Evolutionary conservation across 2,329 filamentous ascomycete species (phyloP).

Genomic region (Apiospora arundinis): DNA sequence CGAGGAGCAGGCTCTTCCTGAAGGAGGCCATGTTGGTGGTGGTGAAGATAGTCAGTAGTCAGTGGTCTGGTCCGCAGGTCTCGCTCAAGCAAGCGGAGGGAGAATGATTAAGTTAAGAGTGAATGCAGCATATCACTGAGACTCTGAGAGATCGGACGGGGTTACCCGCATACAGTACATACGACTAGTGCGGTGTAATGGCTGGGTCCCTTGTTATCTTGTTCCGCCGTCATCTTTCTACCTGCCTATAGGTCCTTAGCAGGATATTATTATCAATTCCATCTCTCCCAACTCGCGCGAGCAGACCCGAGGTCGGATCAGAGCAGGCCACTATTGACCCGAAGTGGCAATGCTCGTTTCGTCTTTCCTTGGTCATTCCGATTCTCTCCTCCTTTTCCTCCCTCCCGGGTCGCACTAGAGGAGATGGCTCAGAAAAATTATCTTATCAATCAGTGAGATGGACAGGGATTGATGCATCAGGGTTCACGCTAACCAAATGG

Average conservation of each 20-base stretch:
- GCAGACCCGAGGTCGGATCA: constrained; percentile 1
- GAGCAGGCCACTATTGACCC: background rate
- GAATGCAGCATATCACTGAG: background rate
- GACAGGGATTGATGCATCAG: background rate
- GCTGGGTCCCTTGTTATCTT: background rate
- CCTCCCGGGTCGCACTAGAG: background rate
- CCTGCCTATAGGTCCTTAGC: background rate
- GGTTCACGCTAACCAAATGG: background rate
- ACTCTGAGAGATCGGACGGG: background rate
- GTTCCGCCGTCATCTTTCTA: background rate
- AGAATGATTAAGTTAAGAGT: constrained; percentile 1
- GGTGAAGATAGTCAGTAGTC: background rate
- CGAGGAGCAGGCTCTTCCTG: constrained; percentile 21
- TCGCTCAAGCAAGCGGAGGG: background rate
- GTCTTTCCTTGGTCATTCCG: background rate
- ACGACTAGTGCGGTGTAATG: background rate
- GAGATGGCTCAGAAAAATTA: background rate
- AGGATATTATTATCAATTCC: background rate
- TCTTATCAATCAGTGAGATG: constrained; percentile 22
- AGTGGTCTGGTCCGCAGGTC: background rate
- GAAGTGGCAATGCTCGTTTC: background rate
- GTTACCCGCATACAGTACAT: background rate
- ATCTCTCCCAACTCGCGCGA: background rate
- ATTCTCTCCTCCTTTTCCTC: background rate
- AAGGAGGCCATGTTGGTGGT: constrained; percentile 9